Base-by-base conservation (phyloP, 805 yeast genomes). In the Teunomyces gatunensis region DNA sequence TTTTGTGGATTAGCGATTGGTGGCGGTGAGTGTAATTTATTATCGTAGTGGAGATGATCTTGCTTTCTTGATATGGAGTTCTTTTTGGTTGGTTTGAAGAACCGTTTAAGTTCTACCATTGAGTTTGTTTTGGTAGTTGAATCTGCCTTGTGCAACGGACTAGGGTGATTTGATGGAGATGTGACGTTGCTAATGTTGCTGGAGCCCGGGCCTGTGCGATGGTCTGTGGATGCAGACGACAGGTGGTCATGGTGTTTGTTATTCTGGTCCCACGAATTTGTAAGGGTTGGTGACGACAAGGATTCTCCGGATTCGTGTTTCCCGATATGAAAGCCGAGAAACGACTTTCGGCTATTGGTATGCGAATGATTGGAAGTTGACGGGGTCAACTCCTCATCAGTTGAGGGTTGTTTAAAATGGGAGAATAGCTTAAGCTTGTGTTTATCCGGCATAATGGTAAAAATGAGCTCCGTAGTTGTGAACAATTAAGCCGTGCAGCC, bases 51-150 rank as follows among this genome's bases (percentile, higher is more conserved):
- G 17, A 53, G 46, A 45, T 54, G 45, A 6, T 49, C 51, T 12
- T 44, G 48, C 34, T 49, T 49, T 15, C 53, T 39, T 10, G 49
- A 33, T 6, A 29, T 40, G 23, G 66, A 54, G 29, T 50, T 53
- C 48, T 69, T 71, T 48, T 67, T 76, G 6, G 73, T 64, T 4
- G 88, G 87, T 59, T 87, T 80, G 63, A 85, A 85, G 55, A 85
- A 84, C 58, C 87, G 74, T 59, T 85, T 85, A 63, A 85, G 68
- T 54, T 85, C 90, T 20, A 79, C 84, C 87, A 85, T 84, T 20
- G 89, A 81, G 48, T 63, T 67, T 6, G 73, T 56, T 45, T 65
- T 67, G 44, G 67, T 67, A 6, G 63, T 59, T 5, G 67, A 54
- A 34, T 48, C 51, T 32, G 45, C 51, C 23, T 37, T 39, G 40